Evolutionary conservation across 73 alveolate genomes (phyloP), one percentile per base, ranked within the genome.

Genomic region (Uronychia binucleata): DNA sequence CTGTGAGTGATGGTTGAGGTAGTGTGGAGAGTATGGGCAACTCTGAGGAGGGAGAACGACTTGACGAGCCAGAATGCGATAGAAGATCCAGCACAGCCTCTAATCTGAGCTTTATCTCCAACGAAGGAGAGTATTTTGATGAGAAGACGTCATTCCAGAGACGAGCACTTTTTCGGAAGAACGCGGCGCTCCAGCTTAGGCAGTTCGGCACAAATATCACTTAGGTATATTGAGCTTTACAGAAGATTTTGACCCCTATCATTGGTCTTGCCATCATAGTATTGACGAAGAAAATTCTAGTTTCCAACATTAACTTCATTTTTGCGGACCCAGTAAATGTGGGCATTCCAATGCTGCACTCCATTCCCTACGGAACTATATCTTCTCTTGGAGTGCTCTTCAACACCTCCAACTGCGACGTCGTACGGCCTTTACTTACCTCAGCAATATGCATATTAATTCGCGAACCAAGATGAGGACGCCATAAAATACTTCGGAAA

Each of bases 221-320:
- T 11, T 46, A 46, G 67, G 67, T 46, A 46, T 46, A 46, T 46
- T 46, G 67, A 11, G 5, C 19, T 19, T 46, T 11, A 46, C 67
- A 5, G 67, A 84, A 93, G 91, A 59, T 95, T 26, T 26, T 97
- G 75, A 96, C 99, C 14, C 99, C 99, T 31, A 86, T 97, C 46
- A 75, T 95, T 33, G 91, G 99, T 35, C 92, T 97, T 1, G 85
- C 91, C 59, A 83, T 97, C 30, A 94, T 97, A 31, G 93, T 89
- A 79, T 34, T 96, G 77, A 89, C 96, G 60, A 91, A 95, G 82
- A 91, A 89, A 31, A 86, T 95, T 25, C 96, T 94, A n/a, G 84
- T 30, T 35, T 31, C 83, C 1, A 83, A 75, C 33, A 59, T 83
- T 59, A 28, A 30, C 74, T 84, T 85, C 80, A 80, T 89, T 82